Evolutionary conservation across 2,329 filamentous ascomycete species (phyloP).

Genomic region (Epichloe gansuensis): DNA sequence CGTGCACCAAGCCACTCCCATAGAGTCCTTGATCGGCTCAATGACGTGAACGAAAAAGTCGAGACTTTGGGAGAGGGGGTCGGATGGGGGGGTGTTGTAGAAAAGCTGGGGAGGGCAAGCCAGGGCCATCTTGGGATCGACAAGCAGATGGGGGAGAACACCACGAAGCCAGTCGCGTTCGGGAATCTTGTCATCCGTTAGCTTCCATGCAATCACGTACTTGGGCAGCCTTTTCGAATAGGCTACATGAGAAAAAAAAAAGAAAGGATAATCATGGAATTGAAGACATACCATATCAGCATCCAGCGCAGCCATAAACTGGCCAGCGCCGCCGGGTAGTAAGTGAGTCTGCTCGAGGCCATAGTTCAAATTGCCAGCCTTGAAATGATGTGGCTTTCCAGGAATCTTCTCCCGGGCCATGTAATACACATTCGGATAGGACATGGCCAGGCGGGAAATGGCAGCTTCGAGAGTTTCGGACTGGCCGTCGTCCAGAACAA

Average conservation of each 20-base stretch:
- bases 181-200: slow-evolving; percentile 33
- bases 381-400: slow-evolving; percentile 42
- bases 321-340: slow-evolving; percentile 41
- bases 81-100: slow-evolving; percentile 46
- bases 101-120: slow-evolving; percentile 50
- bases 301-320: slow-evolving; percentile 50
- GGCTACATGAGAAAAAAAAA: not conserved
- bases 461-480: slow-evolving; percentile 28
- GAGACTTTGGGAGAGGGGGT: slow-evolving; percentile 44
- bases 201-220: not conserved
- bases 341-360: slow-evolving; percentile 36
- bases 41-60: slow-evolving; percentile 45
- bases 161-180: slow-evolving; percentile 47
- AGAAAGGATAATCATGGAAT: not conserved
- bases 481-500: slow-evolving; percentile 42
- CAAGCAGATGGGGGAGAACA: slow-evolving; percentile 42
- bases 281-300: slow-evolving; percentile 43
- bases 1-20: slow-evolving; percentile 49
- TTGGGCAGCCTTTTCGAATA: not conserved
- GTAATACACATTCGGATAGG: slow-evolving; percentile 38
- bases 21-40: slow-evolving; percentile 36
- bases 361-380: slow-evolving; percentile 52
- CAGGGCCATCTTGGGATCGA: slow-evolving; percentile 42
- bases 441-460: slow-evolving; percentile 23
- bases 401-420: slow-evolving; percentile 36